Percentiles rank a stretch among this genome's conserved stretches.
These are phyloP conservation scores for Hypoxylon rubiginosum DNA, from an alignment of 2,329 filamentous ascomycete genomes.

Conservation along the genomic window DNA sequence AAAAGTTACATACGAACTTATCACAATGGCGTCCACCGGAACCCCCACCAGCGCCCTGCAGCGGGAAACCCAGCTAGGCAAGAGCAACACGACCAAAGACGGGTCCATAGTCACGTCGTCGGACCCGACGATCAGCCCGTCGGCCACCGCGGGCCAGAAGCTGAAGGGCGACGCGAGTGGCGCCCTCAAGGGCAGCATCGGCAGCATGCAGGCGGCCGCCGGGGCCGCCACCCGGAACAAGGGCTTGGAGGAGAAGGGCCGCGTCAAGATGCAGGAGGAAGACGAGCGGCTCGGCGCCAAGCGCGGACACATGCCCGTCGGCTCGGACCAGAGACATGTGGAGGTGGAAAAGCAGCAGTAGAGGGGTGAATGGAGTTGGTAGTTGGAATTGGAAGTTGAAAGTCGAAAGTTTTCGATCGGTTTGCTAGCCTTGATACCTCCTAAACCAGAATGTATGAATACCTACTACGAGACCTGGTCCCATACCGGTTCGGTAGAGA, in stretches of 20 bases:
- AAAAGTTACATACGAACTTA: background rate
- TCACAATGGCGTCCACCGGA: slow-evolving; percentile 32
- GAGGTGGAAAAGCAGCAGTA: slow-evolving; percentile 4
- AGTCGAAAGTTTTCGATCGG: no score
- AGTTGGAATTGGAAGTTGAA: no score
- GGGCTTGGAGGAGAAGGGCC: slow-evolving; percentile 43
- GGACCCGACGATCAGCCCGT: slow-evolving; percentile 41
- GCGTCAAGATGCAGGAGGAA: slow-evolving; percentile 45
- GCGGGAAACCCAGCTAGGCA: slow-evolving; percentile 27
- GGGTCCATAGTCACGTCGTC: slow-evolving; percentile 37
- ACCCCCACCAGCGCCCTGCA: slow-evolving; percentile 31
- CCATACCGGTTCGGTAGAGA: background rate
- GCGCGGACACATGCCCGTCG: slow-evolving; percentile 45
- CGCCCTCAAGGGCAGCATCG: slow-evolving; percentile 39
- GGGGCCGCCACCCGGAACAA: slow-evolving; percentile 41
- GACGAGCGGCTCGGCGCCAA: slow-evolving; percentile 45
- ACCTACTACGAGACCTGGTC: background rate
- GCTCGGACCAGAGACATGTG: slow-evolving; percentile 32
- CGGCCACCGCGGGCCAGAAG: slow-evolving; percentile 43
- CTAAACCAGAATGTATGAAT: slow-evolving; percentile 4
- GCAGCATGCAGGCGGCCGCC: slow-evolving; percentile 42
- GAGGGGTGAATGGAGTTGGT: background rate
- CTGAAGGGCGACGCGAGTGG: slow-evolving; percentile 46
- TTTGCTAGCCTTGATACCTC: no score
- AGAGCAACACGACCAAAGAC: slow-evolving; percentile 33